phyloP scores from a whole-genome alignment of 352 stramenopile species.

The Globisporangium acanthophoron region DNA sequence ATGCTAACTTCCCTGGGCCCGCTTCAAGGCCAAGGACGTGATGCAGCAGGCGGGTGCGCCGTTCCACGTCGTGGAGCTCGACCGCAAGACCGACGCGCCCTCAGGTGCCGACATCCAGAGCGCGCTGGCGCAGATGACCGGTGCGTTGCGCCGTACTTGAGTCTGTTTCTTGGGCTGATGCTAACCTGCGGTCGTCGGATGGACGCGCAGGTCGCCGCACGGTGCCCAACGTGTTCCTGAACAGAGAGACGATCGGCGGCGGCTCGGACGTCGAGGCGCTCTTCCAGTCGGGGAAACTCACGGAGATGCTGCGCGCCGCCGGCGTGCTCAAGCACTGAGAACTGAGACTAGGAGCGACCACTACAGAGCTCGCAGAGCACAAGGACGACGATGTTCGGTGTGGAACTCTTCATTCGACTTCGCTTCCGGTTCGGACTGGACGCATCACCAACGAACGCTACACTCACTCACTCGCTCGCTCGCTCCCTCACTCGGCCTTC shows the following conservation, averaged over 20 bases:
- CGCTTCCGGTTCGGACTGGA: too few species aligned
- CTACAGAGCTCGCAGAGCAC: neutral
- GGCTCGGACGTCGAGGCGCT: slow-evolving; percentile 91
- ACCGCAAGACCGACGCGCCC: slow-evolving; percentile 45
- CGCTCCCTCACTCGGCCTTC: slow-evolving; percentile 1
- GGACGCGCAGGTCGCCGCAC: slow-evolving; percentile 76
- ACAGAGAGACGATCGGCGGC: slow-evolving; percentile 90
- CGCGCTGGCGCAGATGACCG: slow-evolving; percentile 82
- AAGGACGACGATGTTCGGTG: too few species aligned
- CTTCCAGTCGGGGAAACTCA: slow-evolving; percentile 82
- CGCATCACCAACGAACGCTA: too few species aligned
- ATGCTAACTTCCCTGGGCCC: too few species aligned
- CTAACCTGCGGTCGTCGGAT: neutral
- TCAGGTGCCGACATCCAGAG: slow-evolving; percentile 85
- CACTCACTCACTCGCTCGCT: neutral
- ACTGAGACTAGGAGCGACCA: neutral
- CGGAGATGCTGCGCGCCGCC: slow-evolving; percentile 72
- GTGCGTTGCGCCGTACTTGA: slow-evolving; percentile 17
- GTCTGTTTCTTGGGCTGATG: too few species aligned
- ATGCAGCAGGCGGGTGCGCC: slow-evolving; percentile 50
- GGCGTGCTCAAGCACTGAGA: slow-evolving; percentile 28
- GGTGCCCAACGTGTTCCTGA: slow-evolving; percentile 97
- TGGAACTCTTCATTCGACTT: too few species aligned
- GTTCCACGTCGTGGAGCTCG: slow-evolving; percentile 66
- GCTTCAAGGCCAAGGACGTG: slow-evolving; percentile 87